phyloP scores from a whole-genome alignment of 306 rosid genomes.

The Rosa rugosa region DNA sequence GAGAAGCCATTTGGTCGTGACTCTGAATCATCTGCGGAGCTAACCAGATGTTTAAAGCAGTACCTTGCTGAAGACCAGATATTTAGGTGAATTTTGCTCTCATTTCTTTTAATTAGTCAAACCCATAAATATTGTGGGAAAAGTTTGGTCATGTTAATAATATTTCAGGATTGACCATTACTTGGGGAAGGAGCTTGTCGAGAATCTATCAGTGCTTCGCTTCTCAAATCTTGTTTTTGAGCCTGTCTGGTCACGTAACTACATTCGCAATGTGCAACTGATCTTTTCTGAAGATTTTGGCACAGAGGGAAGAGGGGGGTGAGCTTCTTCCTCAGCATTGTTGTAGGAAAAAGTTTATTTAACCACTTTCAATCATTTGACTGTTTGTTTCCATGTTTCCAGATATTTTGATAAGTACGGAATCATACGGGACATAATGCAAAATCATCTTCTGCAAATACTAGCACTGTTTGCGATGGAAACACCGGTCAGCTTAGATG shows the following conservation, averaged over 20 bases:
- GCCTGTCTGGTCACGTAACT: slow-evolving; percentile 89
- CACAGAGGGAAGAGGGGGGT: slow-evolving; percentile 97
- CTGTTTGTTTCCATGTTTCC: slow-evolving; percentile 21
- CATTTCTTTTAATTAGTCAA: slow-evolving; percentile 4
- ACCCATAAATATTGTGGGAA: slow-evolving; percentile 15
- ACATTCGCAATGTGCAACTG: slow-evolving; percentile 91
- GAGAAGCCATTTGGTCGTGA: slow-evolving; percentile 99
- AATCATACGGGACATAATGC: slow-evolving; percentile 96
- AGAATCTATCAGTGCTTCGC: slow-evolving; percentile 95
- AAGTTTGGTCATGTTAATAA: slow-evolving; percentile 24
- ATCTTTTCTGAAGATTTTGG: slow-evolving; percentile 99
- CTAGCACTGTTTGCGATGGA: slow-evolving; percentile 95
- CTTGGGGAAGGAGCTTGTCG: slow-evolving; percentile 98
- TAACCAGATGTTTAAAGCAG: slow-evolving; percentile 72
- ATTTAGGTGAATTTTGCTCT: slow-evolving; percentile 59
- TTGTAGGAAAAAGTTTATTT: slow-evolving; percentile 12
- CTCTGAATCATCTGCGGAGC: slow-evolving; percentile 76
- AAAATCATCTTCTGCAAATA: slow-evolving; percentile 97
- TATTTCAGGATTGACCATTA: slow-evolving; percentile 88
- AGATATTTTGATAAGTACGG: slow-evolving; percentile 90
- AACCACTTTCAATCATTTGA: slow-evolving; percentile 21
- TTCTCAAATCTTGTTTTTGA: slow-evolving; percentile 94
- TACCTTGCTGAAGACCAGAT: slow-evolving; percentile 90
- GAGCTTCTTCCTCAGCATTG: slow-evolving; percentile 30
- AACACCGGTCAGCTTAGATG: slow-evolving; percentile 95